Percentiles rank a stretch among this genome's conserved stretches.
Evolutionary conservation across 352 stramenopile species (phyloP).

Genomic region (Phytophthora sansomeana): DNA sequence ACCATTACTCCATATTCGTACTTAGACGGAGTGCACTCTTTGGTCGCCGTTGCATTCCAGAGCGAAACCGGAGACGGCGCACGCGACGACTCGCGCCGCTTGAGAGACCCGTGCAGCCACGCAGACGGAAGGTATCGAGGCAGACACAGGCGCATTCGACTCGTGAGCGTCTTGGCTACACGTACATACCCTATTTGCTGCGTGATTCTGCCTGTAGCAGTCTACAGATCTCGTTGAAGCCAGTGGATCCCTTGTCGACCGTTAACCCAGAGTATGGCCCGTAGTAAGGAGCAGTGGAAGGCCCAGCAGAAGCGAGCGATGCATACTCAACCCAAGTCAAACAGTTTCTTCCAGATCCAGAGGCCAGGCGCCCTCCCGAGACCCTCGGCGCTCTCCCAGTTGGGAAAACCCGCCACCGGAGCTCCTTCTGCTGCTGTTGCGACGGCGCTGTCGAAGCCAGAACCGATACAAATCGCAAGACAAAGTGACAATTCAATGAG

Average conservation of each 20-base stretch:
- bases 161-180: slow-evolving; percentile 8
- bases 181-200: slow-evolving; percentile 15
- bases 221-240: slow-evolving; percentile 3
- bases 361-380: neutral
- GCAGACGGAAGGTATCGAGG: slow-evolving; percentile 1
- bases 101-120: slow-evolving; percentile 8
- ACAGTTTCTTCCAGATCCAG: slow-evolving; percentile 25
- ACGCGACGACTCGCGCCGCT: neutral
- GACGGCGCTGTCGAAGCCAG: slow-evolving; percentile 16
- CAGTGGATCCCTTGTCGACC: neutral
- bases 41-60: slow-evolving; percentile 19
- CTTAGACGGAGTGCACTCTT: slow-evolving; percentile 10
- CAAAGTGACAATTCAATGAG: neutral
- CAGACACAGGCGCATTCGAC: neutral
- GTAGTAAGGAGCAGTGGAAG: slow-evolving; percentile 52
- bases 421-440: slow-evolving; percentile 2
- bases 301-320: slow-evolving; percentile 35
- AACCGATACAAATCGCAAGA: slow-evolving; percentile 18
- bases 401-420: slow-evolving; percentile 8
- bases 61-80: slow-evolving; percentile 14
- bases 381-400: slow-evolving; percentile 19
- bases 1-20: slow-evolving; percentile 28
- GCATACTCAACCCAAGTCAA: slow-evolving; percentile 21
- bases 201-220: neutral
- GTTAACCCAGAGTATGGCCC: slow-evolving; percentile 29